These are phyloP conservation scores for Russula griseocarnosa DNA, from an alignment of 768 basidiomycete species.

Conservation along the genomic window DNA sequence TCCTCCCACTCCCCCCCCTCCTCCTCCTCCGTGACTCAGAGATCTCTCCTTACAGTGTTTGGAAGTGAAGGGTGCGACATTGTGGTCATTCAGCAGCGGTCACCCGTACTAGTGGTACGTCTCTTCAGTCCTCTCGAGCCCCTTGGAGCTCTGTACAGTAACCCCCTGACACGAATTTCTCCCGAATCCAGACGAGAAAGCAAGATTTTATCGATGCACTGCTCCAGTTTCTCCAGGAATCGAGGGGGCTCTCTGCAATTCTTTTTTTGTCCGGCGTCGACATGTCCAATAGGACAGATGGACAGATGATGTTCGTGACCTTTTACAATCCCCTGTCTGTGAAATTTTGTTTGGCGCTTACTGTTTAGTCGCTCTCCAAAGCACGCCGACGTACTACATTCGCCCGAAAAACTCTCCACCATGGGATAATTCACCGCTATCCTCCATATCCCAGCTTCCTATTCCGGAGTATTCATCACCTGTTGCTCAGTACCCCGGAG, in stretches of 20 bases:
- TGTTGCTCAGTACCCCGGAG: constrained; percentile 37
- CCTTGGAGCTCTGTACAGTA: not conserved
- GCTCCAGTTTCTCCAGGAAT: constrained; percentile 51
- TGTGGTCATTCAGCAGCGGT: constrained; percentile 72
- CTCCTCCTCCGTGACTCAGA: constrained; percentile 22
- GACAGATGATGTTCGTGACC: constrained; percentile 65
- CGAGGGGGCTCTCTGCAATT: constrained; percentile 46
- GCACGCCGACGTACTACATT: constrained; percentile 64
- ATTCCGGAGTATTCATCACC: constrained; percentile 55
- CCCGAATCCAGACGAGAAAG: constrained; percentile 52
- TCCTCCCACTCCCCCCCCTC: constrained; percentile 18
- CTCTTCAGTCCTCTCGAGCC: not conserved
- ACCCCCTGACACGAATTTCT: not conserved
- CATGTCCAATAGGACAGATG: constrained; percentile 64
- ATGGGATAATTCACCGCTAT: constrained; percentile 44
- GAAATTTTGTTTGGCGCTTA: not conserved
- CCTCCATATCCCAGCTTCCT: constrained; percentile 43
- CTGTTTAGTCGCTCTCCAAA: constrained; percentile 31
- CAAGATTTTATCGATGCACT: constrained; percentile 59
- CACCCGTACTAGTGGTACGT: constrained; percentile 70
- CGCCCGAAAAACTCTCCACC: constrained; percentile 43
- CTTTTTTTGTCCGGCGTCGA: constrained; percentile 76
- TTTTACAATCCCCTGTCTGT: not conserved
- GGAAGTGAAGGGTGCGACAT: constrained; percentile 48
- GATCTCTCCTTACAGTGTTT: constrained; percentile 48